Base-by-base conservation (phyloP, 2,329 filamentous ascomycete species). In the Sclerotinia trifoliorum region DNA sequence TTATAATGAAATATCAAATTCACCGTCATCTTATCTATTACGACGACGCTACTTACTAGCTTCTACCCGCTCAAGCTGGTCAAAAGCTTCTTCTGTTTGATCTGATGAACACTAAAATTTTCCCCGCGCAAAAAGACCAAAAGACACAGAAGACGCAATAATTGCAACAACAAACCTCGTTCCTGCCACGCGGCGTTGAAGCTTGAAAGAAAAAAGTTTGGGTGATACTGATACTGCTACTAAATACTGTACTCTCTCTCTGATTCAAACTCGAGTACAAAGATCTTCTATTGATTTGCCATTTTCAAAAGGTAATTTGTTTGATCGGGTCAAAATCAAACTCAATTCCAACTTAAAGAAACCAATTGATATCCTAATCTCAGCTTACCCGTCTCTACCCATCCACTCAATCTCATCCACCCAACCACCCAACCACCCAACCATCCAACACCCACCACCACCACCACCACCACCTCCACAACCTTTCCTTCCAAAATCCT, bases 131-230 rank as follows among this genome's bases (percentile, higher is more conserved):
- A 56, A 26, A 44, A 29, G 21, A 48, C 35, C 35, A 39, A 39
- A 39, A 39, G 39, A 39, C 39, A 39, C 39, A 42, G 13, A n/a
- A 35, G 52, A 35, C 52, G 54, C 29, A 55, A 48, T 21, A 48
- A 42, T 55, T 21, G 52, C 55, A 57, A 62, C 44, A 62, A 48
- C 42, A 46, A 44, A 49, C 64, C 64, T 66, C 65, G 46, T 67
- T 67, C 65, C 65, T 67, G 46, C 65, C 65, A 67, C 65, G 65
- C 55, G 55, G 55, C 24, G 65, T 61, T 24, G 39, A 67, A 67
- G 46, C 24, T 66, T 46, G n/a, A 65, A 57, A 44, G n/a, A 17
- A 44, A 58, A 39, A 39, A 0, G 42, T 32, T 52, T 32, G 46
- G 46, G 39, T 39, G 39, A 39, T 39, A 39, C 65, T 42, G 39